Base-by-base conservation (phyloP, 176 grass and related monocot genomes). In the Musa beccarii region DNA sequence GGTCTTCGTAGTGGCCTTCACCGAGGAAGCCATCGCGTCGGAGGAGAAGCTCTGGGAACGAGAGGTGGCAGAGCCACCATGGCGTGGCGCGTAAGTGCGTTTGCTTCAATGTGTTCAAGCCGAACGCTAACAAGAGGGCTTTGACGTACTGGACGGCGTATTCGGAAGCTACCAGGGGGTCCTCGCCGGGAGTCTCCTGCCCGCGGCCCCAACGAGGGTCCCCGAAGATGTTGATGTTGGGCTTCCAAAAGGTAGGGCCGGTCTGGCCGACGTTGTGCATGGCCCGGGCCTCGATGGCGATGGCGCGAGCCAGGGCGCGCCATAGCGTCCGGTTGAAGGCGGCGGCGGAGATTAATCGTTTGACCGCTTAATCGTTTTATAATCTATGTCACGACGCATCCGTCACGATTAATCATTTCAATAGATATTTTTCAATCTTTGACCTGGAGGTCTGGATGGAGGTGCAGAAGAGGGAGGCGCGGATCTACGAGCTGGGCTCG, bases 161-260 rank as follows among this genome's bases (percentile, higher is more conserved):
- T 0, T 81, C 80, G 34, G 92, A 72, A 15, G 76, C 72, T 53
- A 87, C 80, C 69, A 88, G 49, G 20, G 92, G 87, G 69, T 96
- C 92, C 80, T 96, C 92, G 3, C 87, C 89, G 55, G 92, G 90
- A 13, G 92, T 96, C 83, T 96, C 92, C 83, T 96, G 89, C 21
- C 92, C 87, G 22, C 87, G 92, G 2, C 92, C 89, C 89, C 87
- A 96, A 28, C 89, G 79, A 0, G 87, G 87, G 75, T 96, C 92
- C 92, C 89, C 83, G 84, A 96, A 96, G 54, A 92, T 71, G 85
- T 96, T 96, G 78, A 96, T 96, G 87, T 96, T 96, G 71, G 87
- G 92, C 28, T 85, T 86, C 89, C 87, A 96, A 80, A 87, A 96
- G 23, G 89, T 92, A 72, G 92, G 92, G 11, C 92, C 92, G 2